Evolutionary conservation across 257 asterid genomes (phyloP).

Genomic region (Ocimum tenuiflorum): DNA sequence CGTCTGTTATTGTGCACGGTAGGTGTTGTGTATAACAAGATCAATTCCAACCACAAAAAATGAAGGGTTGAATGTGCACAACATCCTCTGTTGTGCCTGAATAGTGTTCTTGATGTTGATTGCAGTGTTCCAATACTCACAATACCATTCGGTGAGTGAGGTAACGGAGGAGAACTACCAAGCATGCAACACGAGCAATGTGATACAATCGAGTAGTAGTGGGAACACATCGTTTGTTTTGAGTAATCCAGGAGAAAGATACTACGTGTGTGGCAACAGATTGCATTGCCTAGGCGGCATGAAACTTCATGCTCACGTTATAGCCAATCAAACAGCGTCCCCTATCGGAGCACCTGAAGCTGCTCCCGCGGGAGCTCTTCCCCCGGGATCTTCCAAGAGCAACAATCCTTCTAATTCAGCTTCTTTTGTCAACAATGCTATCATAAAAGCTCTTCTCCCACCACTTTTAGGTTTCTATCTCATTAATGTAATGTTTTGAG

Average conservation of each 20-base stretch:
- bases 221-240: constrained; percentile 55
- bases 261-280: constrained; percentile 57
- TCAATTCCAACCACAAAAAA: too few relatives aligned
- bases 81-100: too few relatives aligned
- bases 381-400: constrained; percentile 52
- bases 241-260: constrained; percentile 48
- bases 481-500: background rate
- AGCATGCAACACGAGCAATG: constrained; percentile 62
- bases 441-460: background rate
- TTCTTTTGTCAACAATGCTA: background rate
- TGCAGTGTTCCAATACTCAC: constrained; percentile 65
- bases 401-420: constrained; percentile 30
- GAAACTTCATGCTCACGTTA: constrained; percentile 59
- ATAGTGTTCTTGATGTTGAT: background rate
- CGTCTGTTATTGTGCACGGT: too few relatives aligned
- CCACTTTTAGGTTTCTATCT: constrained; percentile 17
- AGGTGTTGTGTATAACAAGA: too few relatives aligned
- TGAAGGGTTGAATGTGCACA: too few relatives aligned
- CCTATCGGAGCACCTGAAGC: constrained; percentile 37
- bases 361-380: constrained; percentile 19
- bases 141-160: constrained; percentile 53
- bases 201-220: constrained; percentile 49
- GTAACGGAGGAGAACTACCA: constrained; percentile 38
- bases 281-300: constrained; percentile 75
- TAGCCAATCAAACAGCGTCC: constrained; percentile 11